A percentile compares a stretch with the other conserved stretches of the same genome.
Conservation (phyloP, 2,329 filamentous ascomycete species). For the Cladophialophora psammophila region DNA sequence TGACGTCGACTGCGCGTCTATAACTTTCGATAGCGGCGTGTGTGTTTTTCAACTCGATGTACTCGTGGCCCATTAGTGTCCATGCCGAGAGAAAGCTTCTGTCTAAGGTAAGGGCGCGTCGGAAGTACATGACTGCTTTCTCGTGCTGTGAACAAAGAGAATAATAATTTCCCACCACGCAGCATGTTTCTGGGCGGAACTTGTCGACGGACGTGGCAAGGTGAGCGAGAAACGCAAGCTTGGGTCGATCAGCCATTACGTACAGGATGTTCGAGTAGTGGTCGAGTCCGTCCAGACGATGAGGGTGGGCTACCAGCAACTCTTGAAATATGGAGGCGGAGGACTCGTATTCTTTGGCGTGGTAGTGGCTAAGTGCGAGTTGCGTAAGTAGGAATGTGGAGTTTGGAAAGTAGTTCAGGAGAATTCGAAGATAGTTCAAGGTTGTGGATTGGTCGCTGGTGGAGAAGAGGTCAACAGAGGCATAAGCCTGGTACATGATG, state of each 20-base stretch:
- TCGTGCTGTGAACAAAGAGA: constrained; percentile 93
- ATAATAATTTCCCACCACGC: constrained; percentile 97
- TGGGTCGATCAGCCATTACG: constrained; percentile 85
- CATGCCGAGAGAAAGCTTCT: constrained; percentile 91
- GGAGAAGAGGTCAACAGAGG: constrained; percentile 86
- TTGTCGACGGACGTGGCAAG: constrained; percentile 91
- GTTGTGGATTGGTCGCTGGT: constrained; percentile 62
- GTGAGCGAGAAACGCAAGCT: constrained; percentile 90
- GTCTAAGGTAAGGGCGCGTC: constrained; percentile 87
- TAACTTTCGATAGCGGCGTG: constrained; percentile 98
- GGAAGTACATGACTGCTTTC: constrained; percentile 97
- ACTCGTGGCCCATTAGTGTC: constrained; percentile 99
- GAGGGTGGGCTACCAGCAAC: constrained; percentile 70
- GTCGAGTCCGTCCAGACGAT: constrained; percentile 86
- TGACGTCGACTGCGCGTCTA: constrained; percentile 91
- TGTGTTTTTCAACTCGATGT: constrained; percentile 97
- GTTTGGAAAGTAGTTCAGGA: constrained; percentile 82
- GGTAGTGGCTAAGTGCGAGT: constrained; percentile 85
- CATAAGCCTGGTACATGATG: constrained; percentile 91
- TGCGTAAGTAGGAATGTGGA: constrained; percentile 92
- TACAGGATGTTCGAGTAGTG: constrained; percentile 98
- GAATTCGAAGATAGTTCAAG: constrained; percentile 56
- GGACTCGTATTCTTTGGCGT: constrained; percentile 78
- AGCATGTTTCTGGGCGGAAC: constrained; percentile 95
- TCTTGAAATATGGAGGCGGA: constrained; percentile 71